Evolutionary conservation across 2,329 filamentous ascomycete species (phyloP), one percentile per base, ranked within the genome.

Genomic region (Penicillium sp.): DNA sequence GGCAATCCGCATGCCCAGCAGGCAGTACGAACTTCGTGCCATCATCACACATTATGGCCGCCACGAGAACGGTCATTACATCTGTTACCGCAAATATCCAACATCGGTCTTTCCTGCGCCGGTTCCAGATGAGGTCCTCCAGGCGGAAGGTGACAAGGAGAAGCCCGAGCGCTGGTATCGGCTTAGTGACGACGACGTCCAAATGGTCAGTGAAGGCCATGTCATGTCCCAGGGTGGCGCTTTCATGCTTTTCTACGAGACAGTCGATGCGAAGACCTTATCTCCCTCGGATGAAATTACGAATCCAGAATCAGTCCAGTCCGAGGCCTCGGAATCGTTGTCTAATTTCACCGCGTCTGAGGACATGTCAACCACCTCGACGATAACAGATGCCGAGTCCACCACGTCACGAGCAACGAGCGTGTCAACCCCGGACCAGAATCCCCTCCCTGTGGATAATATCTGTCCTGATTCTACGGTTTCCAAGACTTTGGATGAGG

Each of bases 191-290:
- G 91, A 96, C 60, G 88, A 89, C 62, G 93, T 98, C 7, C 85
- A 82, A 60, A 82, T 85, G 63, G 89, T 93, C 24, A 85, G 85
- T 19, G 91, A 96, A 72, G 83, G 88, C 11, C 83, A 84, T 31
- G 90, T 96, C 0, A 78, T 95, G 52, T 83, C 82, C 2, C 89
- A 96, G 66, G 87, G 87, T 0, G 92, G 91, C 1, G 94, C 93
- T 0, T 98, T 98, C 72, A 98, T 99, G 94, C 83, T 98, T 1
- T 98, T 98, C 74, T 99, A 98, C 73, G 94, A 99, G 72, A 86
- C 85, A 49, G 79, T 89, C 24, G 86, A 89, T 5, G 53, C 54
- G 6, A 39, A 43, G 2, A 37, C 50, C 10, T 44, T 55, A 4
- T 35, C 31, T 7, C 33, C 27, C 10, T 24, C 39, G 9, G 54